These are phyloP conservation scores for Aspergillus sp. DNA, from an alignment of 2,329 filamentous ascomycete genomes.

Conservation along the genomic window DNA sequence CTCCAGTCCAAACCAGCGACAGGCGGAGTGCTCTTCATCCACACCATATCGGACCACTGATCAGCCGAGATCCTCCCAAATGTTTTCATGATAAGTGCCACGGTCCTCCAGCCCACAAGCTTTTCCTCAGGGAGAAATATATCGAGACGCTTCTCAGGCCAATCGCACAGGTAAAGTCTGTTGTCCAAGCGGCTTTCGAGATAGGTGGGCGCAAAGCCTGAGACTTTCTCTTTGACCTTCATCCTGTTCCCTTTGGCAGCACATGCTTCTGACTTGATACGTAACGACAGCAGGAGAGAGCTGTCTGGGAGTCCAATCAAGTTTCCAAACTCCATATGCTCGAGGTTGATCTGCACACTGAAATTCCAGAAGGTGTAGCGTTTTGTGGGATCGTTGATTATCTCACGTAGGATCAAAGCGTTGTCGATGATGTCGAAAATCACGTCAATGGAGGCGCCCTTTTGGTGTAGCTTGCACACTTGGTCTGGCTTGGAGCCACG, in stretches of 20 bases:
- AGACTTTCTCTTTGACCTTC: constrained; percentile 16
- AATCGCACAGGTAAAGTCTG: constrained; percentile 15
- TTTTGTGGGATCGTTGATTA: constrained; percentile 10
- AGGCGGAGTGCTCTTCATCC: constrained; percentile 10
- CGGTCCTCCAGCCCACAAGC: constrained; percentile 25
- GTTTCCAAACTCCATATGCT: constrained; percentile 23
- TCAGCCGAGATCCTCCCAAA: constrained; percentile 21
- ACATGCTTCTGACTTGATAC: constrained; percentile 12
- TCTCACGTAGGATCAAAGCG: constrained; percentile 21
- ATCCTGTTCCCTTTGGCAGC: constrained; percentile 16
- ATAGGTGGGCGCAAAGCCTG: constrained; percentile 16
- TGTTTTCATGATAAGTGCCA: constrained; percentile 26
- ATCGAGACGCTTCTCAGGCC: constrained; percentile 18
- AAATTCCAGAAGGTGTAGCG: constrained; percentile 9
- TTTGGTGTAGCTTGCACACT: constrained; percentile 14
- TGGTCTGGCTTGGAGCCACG: constrained; percentile 14
- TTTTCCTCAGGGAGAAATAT: constrained; percentile 22
- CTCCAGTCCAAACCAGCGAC: constrained; percentile 25
- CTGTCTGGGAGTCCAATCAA: constrained; percentile 26
- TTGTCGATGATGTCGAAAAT: constrained; percentile 22
- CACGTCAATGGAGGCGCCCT: constrained; percentile 21
- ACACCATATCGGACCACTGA: constrained; percentile 21
- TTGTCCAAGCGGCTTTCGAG: constrained; percentile 20
- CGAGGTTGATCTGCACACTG: constrained; percentile 13
- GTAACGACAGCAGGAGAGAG: constrained; percentile 24